A percentile compares a stretch with the other conserved stretches of the same genome.
Evolutionary conservation across 306 rosid genomes (phyloP).

Genomic region (Datisca glomerata): DNA sequence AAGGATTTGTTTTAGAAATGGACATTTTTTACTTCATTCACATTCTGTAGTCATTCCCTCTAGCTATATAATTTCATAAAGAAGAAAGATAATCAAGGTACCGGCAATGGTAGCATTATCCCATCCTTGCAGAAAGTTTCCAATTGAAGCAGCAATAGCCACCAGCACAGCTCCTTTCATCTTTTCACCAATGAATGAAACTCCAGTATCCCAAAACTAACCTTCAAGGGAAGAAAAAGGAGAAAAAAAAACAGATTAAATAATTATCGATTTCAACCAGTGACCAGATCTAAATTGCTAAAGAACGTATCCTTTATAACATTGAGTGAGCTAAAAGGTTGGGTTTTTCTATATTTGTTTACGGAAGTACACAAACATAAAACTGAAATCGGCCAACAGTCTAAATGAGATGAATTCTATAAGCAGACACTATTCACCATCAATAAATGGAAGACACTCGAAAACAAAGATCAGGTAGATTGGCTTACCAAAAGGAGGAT

Average conservation of each 20-base stretch:
- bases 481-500: constrained; percentile 1
- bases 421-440: constrained; percentile 1
- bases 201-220: constrained; percentile 5
- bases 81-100: constrained; percentile 13
- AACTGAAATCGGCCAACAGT: background rate
- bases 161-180: constrained; percentile 78
- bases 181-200: constrained; percentile 3
- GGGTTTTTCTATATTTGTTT: too few relatives aligned
- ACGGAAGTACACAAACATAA: too few relatives aligned
- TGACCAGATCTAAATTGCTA: constrained; percentile 5
- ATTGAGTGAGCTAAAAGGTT: too few relatives aligned
- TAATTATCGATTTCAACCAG: background rate
- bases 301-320: background rate
- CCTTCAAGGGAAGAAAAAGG: constrained; percentile 10
- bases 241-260: constrained; percentile 5
- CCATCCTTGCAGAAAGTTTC: constrained; percentile 88
- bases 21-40: too few relatives aligned
- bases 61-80: background rate
- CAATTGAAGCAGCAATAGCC: constrained; percentile 78
- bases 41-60: too few relatives aligned
- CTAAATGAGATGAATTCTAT: background rate
- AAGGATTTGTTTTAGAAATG: too few relatives aligned
- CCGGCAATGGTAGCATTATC: constrained; percentile 96
- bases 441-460: background rate
- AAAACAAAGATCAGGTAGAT: background rate